Conservation (phyloP, 2,329 filamentous ascomycete species). For the Calonectria fujianensis region DNA sequence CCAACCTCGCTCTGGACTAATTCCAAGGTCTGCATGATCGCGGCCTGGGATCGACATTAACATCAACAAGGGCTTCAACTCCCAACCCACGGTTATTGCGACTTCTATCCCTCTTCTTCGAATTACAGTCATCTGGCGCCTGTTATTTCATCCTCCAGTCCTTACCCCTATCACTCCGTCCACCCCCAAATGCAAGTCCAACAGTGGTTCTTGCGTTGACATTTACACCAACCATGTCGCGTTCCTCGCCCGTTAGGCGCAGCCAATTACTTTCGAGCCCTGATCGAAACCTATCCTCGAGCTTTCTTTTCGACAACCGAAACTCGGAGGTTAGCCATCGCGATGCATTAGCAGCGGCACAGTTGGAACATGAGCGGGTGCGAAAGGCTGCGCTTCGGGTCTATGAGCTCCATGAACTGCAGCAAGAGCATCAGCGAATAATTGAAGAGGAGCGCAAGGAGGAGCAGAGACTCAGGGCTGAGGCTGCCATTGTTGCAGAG, state of each 20-base stretch:
- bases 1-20: slow-evolving; percentile 45
- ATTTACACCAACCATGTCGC: slow-evolving; percentile 61
- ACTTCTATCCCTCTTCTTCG: slow-evolving; percentile 4
- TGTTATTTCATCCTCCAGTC: not conserved
- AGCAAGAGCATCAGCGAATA: slow-evolving; percentile 66
- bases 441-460: slow-evolving; percentile 67
- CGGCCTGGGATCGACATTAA: slow-evolving; percentile 45
- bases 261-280: slow-evolving; percentile 65
- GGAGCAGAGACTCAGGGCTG: slow-evolving; percentile 66
- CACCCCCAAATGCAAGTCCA: slow-evolving; percentile 47
- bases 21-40: slow-evolving; percentile 49
- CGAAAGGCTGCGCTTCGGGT: slow-evolving; percentile 70
- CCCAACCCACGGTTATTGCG: slow-evolving; percentile 21
- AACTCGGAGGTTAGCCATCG: slow-evolving; percentile 79
- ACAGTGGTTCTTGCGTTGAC: slow-evolving; percentile 46
- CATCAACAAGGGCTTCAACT: slow-evolving; percentile 36
- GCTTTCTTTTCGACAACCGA: slow-evolving; percentile 76
- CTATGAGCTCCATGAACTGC: slow-evolving; percentile 68
- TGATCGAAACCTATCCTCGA: slow-evolving; percentile 70
- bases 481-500: slow-evolving; percentile 68
- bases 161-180: not conserved
- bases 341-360: slow-evolving; percentile 79
- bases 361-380: slow-evolving; percentile 80
- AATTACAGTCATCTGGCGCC: not conserved
- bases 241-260: slow-evolving; percentile 64